phyloP scores from a whole-genome alignment of 2,329 filamentous ascomycete species.

The Camillea tinctor region DNA sequence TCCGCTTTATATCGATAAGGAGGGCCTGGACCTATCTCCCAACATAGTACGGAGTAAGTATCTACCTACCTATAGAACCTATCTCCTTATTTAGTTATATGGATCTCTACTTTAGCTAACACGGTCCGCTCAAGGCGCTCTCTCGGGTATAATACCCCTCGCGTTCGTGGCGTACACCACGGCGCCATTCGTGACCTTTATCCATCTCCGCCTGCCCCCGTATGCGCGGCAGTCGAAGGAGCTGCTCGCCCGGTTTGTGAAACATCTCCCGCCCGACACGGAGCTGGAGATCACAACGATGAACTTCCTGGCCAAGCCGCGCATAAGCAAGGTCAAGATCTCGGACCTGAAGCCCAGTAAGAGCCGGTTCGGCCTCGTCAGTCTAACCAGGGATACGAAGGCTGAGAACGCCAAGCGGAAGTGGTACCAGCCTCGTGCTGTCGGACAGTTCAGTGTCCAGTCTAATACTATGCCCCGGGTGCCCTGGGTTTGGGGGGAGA shows the following conservation, averaged over 20 bases:
- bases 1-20: conserved; percentile 53
- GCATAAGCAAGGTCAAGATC: conserved; percentile 36
- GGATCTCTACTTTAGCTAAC: conserved; percentile 5
- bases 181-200: conserved; percentile 68
- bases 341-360: conserved; percentile 33
- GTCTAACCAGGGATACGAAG: conserved; percentile 33
- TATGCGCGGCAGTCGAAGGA: conserved; percentile 62
- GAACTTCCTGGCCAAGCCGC: conserved; percentile 54
- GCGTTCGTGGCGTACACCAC: conserved; percentile 63
- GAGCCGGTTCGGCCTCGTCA: conserved; percentile 39
- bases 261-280: conserved; percentile 43
- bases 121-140: conserved; percentile 43
- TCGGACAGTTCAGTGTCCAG: conserved; percentile 37
- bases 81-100: neutral
- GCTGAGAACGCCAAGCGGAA: conserved; percentile 28
- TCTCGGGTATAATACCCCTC: conserved; percentile 64
- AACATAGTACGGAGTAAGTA: conserved; percentile 26
- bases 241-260: conserved; percentile 52
- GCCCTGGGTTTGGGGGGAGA: conserved; percentile 37
- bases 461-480: conserved; percentile 26
- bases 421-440: conserved; percentile 39
- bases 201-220: conserved; percentile 67
- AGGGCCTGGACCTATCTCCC: conserved; percentile 22
- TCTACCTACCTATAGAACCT: neutral
- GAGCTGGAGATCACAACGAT: conserved; percentile 55